phyloP scores from a whole-genome alignment of 148 eudicot species.

The Diospyros kaki region DNA sequence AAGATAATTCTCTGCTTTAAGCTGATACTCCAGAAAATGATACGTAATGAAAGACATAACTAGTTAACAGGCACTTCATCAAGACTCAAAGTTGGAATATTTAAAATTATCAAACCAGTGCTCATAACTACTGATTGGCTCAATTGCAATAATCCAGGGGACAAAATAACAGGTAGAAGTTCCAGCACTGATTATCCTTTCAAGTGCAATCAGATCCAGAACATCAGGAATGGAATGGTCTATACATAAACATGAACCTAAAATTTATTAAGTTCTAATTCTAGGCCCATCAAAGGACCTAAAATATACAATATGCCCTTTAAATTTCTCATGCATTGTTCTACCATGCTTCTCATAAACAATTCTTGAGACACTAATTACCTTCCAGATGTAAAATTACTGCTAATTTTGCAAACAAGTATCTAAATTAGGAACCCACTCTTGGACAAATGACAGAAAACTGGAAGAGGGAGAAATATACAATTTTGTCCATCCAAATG shows the following conservation, averaged over 20 bases:
- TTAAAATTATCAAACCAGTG: not conserved
- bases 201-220: not conserved
- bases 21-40: slow-evolving; percentile 1
- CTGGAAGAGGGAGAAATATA: too few species aligned
- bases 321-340: too few species aligned
- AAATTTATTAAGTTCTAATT: not conserved
- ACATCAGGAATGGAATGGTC: too few species aligned
- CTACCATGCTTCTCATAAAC: not conserved
- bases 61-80: not conserved
- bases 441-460: too few species aligned
- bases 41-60: not conserved
- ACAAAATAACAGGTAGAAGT: not conserved
- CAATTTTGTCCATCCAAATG: not conserved
- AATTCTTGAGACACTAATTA: not conserved
- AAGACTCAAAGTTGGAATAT: not conserved
- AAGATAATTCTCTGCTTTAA: not conserved
- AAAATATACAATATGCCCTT: too few species aligned
- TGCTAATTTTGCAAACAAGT: not conserved
- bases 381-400: not conserved
- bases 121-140: not conserved
- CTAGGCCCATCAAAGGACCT: too few species aligned
- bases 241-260: not conserved
- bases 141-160: not conserved
- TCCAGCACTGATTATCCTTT: not conserved
- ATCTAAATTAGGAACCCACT: not conserved